Evolutionary conservation across 345 rosid species (phyloP).

Genomic region (Combretum micranthum): DNA sequence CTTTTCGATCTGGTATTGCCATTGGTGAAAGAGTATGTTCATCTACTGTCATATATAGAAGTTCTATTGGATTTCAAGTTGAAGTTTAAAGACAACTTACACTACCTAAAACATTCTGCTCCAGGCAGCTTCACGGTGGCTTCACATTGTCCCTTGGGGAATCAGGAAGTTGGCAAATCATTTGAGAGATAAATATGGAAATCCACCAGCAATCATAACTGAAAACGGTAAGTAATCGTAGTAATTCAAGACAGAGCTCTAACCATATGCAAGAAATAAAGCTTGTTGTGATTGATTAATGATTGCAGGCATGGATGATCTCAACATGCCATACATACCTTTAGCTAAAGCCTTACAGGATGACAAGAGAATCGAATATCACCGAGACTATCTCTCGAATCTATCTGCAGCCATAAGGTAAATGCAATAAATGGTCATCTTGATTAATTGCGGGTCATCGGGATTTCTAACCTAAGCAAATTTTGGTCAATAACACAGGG

Average conservation of each 20-base stretch:
- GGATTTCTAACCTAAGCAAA: no score
- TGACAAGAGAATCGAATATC: slow-evolving; percentile 69
- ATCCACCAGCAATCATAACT: slow-evolving; percentile 66
- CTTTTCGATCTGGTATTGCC: slow-evolving; percentile 55
- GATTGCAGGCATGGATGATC: slow-evolving; percentile 74
- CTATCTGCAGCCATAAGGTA: slow-evolving; percentile 84
- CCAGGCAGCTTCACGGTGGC: slow-evolving; percentile 94
- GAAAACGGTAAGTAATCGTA: slow-evolving; percentile 52
- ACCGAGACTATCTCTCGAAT: slow-evolving; percentile 78
- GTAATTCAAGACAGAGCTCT: no score
- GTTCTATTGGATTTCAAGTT: neutral
- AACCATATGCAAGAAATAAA: neutral
- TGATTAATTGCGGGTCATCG: no score
- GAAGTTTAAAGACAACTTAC: neutral
- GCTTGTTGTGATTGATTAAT: neutral
- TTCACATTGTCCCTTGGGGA: slow-evolving; percentile 88
- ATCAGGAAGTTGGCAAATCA: slow-evolving; percentile 52
- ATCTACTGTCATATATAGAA: slow-evolving; percentile 2
- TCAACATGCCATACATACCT: slow-evolving; percentile 43
- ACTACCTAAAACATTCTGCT: slow-evolving; percentile 4
- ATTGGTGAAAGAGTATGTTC: slow-evolving; percentile 79
- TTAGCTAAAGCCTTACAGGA: slow-evolving; percentile 65
- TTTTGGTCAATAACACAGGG: slow-evolving; percentile 27
- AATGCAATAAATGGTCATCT: neutral
- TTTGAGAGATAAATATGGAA: slow-evolving; percentile 62